A percentile compares a stretch with the other conserved stretches of the same genome.
Evolutionary conservation across 805 yeast genomes (phyloP).

Genomic region (Zygosaccharomyces siamensis): DNA sequence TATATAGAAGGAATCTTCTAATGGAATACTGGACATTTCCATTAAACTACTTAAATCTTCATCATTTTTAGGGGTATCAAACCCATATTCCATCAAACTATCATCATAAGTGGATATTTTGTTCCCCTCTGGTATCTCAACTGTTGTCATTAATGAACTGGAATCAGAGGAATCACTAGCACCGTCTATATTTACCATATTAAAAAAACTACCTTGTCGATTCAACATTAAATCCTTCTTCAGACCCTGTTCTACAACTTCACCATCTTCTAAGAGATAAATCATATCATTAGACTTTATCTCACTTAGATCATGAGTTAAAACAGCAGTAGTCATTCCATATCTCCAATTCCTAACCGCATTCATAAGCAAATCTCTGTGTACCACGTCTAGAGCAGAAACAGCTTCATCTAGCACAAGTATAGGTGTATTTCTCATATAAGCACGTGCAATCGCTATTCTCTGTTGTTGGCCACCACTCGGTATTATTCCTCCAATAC

Average conservation of each 20-base stretch:
- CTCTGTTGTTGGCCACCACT: constrained; percentile 94
- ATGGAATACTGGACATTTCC: constrained; percentile 1
- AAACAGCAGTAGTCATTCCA: constrained; percentile 68
- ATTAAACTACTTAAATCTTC: constrained; percentile 4
- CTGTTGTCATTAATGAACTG: constrained; percentile 11
- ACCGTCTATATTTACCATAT: constrained; percentile 11
- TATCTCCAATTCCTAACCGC: constrained; percentile 55
- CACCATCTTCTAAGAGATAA: constrained; percentile 56
- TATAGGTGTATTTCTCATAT: constrained; percentile 64
- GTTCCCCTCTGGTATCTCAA: constrained; percentile 4
- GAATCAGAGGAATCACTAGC: constrained; percentile 3
- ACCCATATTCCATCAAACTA: constrained; percentile 10
- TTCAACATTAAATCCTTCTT: constrained; percentile 33
- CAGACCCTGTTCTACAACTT: constrained; percentile 43
- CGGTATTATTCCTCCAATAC: constrained; percentile 44
- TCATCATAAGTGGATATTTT: constrained; percentile 4
- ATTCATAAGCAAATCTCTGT: constrained; percentile 43
- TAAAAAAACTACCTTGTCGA: constrained; percentile 10
- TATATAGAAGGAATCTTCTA: neutral
- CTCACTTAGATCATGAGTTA: constrained; percentile 71
- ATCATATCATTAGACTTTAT: constrained; percentile 57
- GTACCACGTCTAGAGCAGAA: constrained; percentile 66
- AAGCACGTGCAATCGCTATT: constrained; percentile 80
- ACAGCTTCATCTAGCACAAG: constrained; percentile 81
- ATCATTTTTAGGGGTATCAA: constrained; percentile 8